Percentiles rank a stretch among this genome's conserved stretches.
Conservation (phyloP, 2,329 filamentous ascomycete species). For the Nemania diffusa region DNA sequence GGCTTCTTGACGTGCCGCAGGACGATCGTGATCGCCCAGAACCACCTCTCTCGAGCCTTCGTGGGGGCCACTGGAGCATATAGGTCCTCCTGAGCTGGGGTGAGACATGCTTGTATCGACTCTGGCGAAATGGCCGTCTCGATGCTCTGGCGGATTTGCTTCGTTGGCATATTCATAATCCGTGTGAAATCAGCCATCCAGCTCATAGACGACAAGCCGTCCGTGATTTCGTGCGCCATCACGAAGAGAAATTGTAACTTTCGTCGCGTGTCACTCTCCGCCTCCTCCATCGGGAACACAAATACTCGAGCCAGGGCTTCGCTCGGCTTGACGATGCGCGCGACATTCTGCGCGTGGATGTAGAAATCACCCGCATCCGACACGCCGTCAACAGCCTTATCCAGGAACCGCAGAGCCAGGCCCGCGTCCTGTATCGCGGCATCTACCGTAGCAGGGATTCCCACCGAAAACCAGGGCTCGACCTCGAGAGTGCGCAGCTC, state of each 20-base stretch:
- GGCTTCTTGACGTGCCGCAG: slow-evolving; percentile 41
- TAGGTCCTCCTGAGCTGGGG: slow-evolving; percentile 41
- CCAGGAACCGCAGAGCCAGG: slow-evolving; percentile 24
- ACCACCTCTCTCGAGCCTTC: slow-evolving; percentile 40
- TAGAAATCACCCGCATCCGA: slow-evolving; percentile 37
- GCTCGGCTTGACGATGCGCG: slow-evolving; percentile 36
- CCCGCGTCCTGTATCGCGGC: slow-evolving; percentile 32
- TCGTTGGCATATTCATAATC: slow-evolving; percentile 36
- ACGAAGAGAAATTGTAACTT: slow-evolving; percentile 39
- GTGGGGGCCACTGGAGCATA: slow-evolving; percentile 37
- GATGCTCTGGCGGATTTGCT: slow-evolving; percentile 32
- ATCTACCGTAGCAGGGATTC: slow-evolving; percentile 20
- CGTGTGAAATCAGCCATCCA: slow-evolving; percentile 39
- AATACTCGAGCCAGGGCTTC: slow-evolving; percentile 36
- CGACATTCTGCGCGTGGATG: slow-evolving; percentile 39
- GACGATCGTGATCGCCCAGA: slow-evolving; percentile 42
- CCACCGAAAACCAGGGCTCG: slow-evolving; percentile 36
- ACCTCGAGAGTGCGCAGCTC: slow-evolving; percentile 28
- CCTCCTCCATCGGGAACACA: slow-evolving; percentile 34
- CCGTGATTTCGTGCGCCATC: slow-evolving; percentile 42
- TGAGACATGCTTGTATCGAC: slow-evolving; percentile 35
- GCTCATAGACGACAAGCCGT: slow-evolving; percentile 37
- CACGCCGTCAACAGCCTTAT: slow-evolving; percentile 7
- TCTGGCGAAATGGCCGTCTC: slow-evolving; percentile 24
- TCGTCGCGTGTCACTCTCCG: slow-evolving; percentile 6